Base-by-base conservation (phyloP, 2,329 filamentous ascomycete species). In the Monosporascus sp. region DNA sequence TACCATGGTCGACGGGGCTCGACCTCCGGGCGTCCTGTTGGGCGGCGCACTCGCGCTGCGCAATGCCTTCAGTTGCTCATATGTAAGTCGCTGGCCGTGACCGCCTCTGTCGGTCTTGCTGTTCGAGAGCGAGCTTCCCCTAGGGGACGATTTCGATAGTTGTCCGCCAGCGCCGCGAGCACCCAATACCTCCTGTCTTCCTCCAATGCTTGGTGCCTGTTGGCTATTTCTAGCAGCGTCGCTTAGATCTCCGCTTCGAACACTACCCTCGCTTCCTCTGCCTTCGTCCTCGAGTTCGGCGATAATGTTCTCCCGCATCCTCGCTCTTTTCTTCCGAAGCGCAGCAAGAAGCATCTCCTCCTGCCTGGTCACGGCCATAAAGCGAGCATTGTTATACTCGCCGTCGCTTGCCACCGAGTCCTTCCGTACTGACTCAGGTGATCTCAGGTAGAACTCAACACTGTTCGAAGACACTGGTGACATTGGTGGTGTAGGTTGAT, bases 281-380 rank as follows among this genome's bases (percentile, higher is more conserved):
- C 22, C 43, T 26, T 69, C 68, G 34, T 73, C 74, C 31, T 76
- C 73, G 16, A 73, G 69, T 55, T 78, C 74, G 22, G 73, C 68
- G 14, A 75, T 66, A 19, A 76, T 69, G 3, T 72, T 74, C 56
- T 80, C 75, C 2, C 78, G 76, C 76, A 82, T 81, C n/a, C 71
- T 70, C 3, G 79, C 76, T n/a, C 80, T 73, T 69, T 82, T 82
- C 59, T 78, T 74, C 8, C 81, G 74, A 43, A 84, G 71, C 3
- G 81, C 81, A 2, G 81, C 76, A 4, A 84, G 70, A 1, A 84
- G 71, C 73, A 82, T 77, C 65, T 84, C 79, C 56, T 84, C 81
- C 56, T 83, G 80, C 4, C 72, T 74, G 0, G 80, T 83, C 19
- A 84, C 79, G 1, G 80, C 78, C 76, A 84, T 83, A 52, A 83